Conservation (phyloP, 2,329 filamentous ascomycete genomes). For the Arthrobotrys entomopaga region DNA sequence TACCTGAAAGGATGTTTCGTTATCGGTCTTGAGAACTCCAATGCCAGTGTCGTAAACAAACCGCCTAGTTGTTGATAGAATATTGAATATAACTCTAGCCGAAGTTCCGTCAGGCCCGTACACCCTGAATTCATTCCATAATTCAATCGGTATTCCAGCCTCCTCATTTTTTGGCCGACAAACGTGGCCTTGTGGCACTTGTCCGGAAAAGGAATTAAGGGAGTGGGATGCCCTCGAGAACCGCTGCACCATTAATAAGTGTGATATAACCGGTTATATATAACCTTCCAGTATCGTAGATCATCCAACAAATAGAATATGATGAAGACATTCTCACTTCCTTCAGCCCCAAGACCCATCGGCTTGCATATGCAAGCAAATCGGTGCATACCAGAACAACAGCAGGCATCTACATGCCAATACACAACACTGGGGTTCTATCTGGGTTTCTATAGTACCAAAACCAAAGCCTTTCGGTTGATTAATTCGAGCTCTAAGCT, state of each 20-base stretch:
- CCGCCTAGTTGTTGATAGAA: neutral
- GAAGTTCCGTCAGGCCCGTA: slow-evolving; percentile 16
- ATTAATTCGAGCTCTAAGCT: neutral
- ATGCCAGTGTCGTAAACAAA: neutral
- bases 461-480: too few relatives aligned
- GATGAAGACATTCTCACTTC: neutral
- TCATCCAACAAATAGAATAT: neutral
- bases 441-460: neutral
- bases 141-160: neutral
- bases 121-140: neutral
- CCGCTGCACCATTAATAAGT: too few relatives aligned
- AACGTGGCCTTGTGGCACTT: neutral
- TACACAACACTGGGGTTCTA: neutral
- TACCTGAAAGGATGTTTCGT: too few relatives aligned
- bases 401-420: neutral
- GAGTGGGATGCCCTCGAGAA: neutral
- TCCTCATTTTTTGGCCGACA: neutral
- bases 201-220: slow-evolving; percentile 1
- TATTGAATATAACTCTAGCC: neutral
- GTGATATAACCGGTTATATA: too few relatives aligned
- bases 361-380: slow-evolving; percentile 6
- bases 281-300: too few relatives aligned
- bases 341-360: slow-evolving; percentile 8
- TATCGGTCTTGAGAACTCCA: neutral
- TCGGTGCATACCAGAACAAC: slow-evolving; percentile 13